These are phyloP conservation scores for Warburgia ugandensis DNA, from an alignment of 164 flowering plant genomes.

Conservation along the genomic window DNA sequence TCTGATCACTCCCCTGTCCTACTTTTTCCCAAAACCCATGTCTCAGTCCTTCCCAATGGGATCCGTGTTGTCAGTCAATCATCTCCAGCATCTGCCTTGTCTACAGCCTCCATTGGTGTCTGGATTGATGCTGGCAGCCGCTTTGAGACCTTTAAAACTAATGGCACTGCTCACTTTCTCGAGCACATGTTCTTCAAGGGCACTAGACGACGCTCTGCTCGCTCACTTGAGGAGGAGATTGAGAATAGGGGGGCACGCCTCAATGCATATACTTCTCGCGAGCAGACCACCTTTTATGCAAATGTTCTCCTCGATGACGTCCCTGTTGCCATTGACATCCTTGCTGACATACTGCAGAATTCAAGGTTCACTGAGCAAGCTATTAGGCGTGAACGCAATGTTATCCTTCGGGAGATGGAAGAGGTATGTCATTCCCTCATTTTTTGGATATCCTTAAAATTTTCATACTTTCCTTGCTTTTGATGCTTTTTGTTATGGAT, in stretches of 20 bases:
- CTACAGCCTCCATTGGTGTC: constrained; percentile 76
- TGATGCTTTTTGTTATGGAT: not conserved
- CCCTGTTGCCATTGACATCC: constrained; percentile 46
- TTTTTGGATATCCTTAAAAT: not conserved
- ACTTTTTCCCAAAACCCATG: constrained; percentile 26
- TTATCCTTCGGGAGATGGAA: constrained; percentile 74
- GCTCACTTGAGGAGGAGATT: constrained; percentile 66
- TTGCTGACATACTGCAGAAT: constrained; percentile 76
- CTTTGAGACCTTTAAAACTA: constrained; percentile 64
- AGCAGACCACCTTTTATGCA: constrained; percentile 82
- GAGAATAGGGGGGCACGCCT: constrained; percentile 86
- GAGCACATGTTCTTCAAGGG: constrained; percentile 93
- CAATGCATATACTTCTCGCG: constrained; percentile 83
- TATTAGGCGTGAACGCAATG: constrained; percentile 57
- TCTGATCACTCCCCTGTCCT: constrained; percentile 6
- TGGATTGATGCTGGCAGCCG: constrained; percentile 92
- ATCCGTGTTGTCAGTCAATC: constrained; percentile 76
- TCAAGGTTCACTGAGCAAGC: constrained; percentile 46
- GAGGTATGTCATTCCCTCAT: constrained; percentile 33
- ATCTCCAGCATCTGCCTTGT: constrained; percentile 27
- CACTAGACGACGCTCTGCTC: constrained; percentile 43
- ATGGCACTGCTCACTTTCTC: constrained; percentile 84
- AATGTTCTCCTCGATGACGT: constrained; percentile 63
- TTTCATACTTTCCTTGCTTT: not conserved
- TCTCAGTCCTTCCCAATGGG: constrained; percentile 67